A percentile compares a stretch with the other conserved stretches of the same genome.
These are phyloP conservation scores for Pisolithus orientalis DNA, from an alignment of 768 basidiomycete species.

Conservation along the genomic window DNA sequence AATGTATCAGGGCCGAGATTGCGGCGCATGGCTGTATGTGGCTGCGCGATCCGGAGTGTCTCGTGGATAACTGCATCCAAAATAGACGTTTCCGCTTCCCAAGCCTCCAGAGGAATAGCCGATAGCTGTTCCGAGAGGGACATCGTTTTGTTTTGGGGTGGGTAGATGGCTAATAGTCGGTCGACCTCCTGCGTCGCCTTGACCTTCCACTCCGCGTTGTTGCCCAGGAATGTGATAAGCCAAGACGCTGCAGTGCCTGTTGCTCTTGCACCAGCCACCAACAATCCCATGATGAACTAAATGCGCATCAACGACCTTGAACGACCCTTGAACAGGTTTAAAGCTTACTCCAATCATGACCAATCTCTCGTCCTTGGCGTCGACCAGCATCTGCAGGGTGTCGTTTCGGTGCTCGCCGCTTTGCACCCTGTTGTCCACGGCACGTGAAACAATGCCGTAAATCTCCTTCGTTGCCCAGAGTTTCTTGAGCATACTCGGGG, in stretches of 20 bases:
- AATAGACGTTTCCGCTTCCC: conserved; percentile 65
- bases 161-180: conserved; percentile 42
- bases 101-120: conserved; percentile 57
- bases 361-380: conserved; percentile 60
- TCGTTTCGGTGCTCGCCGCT: conserved; percentile 56
- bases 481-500: conserved; percentile 65
- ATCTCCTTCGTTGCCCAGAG: conserved; percentile 69
- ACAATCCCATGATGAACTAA: conserved; percentile 76
- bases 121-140: conserved; percentile 44
- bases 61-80: conserved; percentile 71
- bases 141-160: conserved; percentile 19
- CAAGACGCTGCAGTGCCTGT: conserved; percentile 79
- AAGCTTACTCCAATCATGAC: conserved; percentile 62
- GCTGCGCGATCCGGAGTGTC: conserved; percentile 73
- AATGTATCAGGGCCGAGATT: conserved; percentile 68
- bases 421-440: conserved; percentile 50
- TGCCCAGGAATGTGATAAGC: conserved; percentile 68
- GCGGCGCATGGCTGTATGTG: conserved; percentile 75
- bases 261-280: conserved; percentile 76
- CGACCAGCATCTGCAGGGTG: conserved; percentile 69
- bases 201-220: conserved; percentile 56
- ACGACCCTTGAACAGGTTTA: conserved; percentile 10
- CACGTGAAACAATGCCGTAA: conserved; percentile 58
- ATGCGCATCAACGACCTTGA: conserved; percentile 17
- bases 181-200: conserved; percentile 59